A percentile compares a stretch with the other conserved stretches of the same genome.
Evolutionary conservation across 75 land plant species (phyloP).

Genomic region (Cunninghamia lanceolata): DNA sequence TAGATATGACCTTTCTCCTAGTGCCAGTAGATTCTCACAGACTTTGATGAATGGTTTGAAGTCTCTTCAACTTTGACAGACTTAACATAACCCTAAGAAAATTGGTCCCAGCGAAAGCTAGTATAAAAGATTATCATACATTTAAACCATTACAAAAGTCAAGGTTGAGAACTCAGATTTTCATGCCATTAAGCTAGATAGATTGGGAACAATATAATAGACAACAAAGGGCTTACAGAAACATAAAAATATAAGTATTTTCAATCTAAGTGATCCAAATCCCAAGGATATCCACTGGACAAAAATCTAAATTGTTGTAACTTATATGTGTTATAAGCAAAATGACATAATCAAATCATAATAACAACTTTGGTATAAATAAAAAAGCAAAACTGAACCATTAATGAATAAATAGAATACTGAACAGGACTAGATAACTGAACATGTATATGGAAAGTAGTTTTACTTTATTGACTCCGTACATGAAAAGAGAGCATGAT

Average conservation of each 20-base stretch:
- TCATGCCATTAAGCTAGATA: neutral
- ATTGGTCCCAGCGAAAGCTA: neutral
- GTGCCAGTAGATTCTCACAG: neutral
- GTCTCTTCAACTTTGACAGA: neutral
- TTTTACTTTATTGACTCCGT: neutral
- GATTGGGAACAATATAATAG: neutral
- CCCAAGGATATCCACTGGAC: neutral
- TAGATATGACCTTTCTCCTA: neutral
- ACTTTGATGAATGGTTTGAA: neutral
- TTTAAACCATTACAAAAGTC: neutral
- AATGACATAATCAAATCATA: neutral
- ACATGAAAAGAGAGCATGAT: neutral
- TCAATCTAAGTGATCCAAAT: neutral
- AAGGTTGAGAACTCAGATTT: neutral
- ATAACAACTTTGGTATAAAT: neutral
- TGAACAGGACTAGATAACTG: neutral
- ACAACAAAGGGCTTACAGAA: neutral
- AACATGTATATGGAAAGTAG: neutral
- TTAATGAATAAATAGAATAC: neutral
- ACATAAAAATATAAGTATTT: neutral
- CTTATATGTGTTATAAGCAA: neutral
- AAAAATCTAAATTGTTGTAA: neutral
- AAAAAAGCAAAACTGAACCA: neutral
- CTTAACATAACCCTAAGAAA: neutral
- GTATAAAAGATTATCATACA: neutral